phyloP scores from a whole-genome alignment of 805 yeast genomes.

The Yarrowia sp. region DNA sequence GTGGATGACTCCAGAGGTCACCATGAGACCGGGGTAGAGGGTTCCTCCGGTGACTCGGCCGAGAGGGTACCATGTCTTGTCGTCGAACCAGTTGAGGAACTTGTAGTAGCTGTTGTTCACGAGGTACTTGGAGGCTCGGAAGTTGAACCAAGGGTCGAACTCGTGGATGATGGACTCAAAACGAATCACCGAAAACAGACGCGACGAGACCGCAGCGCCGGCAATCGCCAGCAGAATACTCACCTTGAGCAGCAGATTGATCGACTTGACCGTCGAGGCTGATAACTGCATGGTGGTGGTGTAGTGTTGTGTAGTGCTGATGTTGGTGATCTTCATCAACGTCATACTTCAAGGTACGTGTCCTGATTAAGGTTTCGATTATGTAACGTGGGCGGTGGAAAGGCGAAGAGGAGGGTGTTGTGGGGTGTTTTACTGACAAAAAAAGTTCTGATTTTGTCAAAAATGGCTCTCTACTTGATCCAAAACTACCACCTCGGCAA shows the following conservation, averaged over 20 bases:
- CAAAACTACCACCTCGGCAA: too few relatives aligned
- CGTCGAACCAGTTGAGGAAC: constrained; percentile 97
- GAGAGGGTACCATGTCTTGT: constrained; percentile 97
- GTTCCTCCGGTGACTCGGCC: constrained; percentile 99
- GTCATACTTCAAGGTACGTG: constrained; percentile 16
- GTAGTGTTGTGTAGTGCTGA: constrained; percentile 2
- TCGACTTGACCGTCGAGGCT: constrained; percentile 26
- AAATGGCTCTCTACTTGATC: too few relatives aligned
- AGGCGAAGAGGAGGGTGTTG: background rate
- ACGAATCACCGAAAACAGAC: constrained; percentile 93
- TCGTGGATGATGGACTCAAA: constrained; percentile 97
- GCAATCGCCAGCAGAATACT: constrained; percentile 73
- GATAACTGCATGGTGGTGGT: constrained; percentile 20
- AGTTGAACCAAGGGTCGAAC: constrained; percentile 67
- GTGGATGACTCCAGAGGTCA: constrained; percentile 90
- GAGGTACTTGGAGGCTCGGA: constrained; percentile 90
- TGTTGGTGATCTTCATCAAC: constrained; percentile 1
- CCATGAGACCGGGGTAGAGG: constrained; percentile 96
- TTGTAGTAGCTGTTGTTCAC: constrained; percentile 82
- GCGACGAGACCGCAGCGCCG: constrained; percentile 87
- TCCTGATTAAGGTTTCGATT: constrained; percentile 20
- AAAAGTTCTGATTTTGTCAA: too few relatives aligned
- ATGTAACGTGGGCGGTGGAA: background rate
- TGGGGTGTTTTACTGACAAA: too few relatives aligned
- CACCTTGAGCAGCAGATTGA: constrained; percentile 51